phyloP scores from a whole-genome alignment of 306 rosid genomes.

The Lathyrus sativus region DNA sequence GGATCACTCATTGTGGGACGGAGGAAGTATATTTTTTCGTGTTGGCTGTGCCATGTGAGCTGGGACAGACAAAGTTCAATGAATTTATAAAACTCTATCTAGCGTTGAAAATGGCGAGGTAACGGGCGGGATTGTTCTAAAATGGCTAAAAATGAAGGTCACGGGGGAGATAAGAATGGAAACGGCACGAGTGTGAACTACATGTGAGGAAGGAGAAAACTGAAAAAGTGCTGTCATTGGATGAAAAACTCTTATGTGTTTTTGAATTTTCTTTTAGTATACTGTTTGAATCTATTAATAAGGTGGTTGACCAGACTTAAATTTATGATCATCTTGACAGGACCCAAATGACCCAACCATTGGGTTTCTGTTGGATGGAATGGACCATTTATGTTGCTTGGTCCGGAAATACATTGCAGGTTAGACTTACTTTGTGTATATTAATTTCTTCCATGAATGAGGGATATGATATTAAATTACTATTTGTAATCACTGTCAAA shows the following conservation, averaged over 20 bases:
- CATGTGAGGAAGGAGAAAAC: conserved; percentile 29
- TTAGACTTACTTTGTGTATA: conserved; percentile 42
- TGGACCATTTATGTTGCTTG: conserved; percentile 91
- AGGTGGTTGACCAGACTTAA: conserved; percentile 45
- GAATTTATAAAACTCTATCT: conserved; percentile 3
- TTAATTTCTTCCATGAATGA: conserved; percentile 16
- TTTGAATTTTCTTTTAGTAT: conserved; percentile 18
- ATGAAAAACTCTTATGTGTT: conserved; percentile 7
- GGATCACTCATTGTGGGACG: too few species aligned
- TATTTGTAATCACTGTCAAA: conserved; percentile 14
- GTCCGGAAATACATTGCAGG: conserved; percentile 98
- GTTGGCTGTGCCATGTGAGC: background rate
- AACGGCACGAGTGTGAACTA: background rate
- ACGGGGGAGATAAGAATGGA: background rate
- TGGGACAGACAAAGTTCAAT: conserved; percentile 3
- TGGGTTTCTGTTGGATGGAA: conserved; percentile 93
- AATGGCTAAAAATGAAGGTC: conserved; percentile 18
- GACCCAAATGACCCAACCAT: conserved; percentile 97
- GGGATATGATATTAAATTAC: conserved; percentile 27
- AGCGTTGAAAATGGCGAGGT: conserved; percentile 20
- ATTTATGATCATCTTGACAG: conserved; percentile 50
- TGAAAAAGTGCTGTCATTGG: conserved; percentile 16
- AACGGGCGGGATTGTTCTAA: background rate
- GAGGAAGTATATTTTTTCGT: background rate
- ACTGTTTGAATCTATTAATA: conserved; percentile 31